phyloP scores from a whole-genome alignment of 163 green algal genomes.

The Coccomyxa subellipsoidea region DNA sequence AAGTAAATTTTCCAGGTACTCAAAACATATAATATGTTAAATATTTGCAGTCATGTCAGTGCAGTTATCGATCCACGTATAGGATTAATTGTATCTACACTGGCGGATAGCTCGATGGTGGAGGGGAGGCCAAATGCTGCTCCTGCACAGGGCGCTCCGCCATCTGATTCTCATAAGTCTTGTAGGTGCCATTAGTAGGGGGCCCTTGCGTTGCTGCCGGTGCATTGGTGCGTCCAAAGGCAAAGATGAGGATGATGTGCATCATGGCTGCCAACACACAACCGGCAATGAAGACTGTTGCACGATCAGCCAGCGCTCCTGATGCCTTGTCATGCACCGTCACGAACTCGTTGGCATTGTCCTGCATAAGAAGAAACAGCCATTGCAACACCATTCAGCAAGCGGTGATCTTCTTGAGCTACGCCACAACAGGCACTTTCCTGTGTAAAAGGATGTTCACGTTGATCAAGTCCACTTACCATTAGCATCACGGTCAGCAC shows the following conservation, averaged over 20 bases:
- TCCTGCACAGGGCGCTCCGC: neutral
- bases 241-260: neutral
- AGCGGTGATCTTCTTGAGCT: too few species aligned
- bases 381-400: too few species aligned
- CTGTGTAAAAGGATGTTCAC: too few species aligned
- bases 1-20: too few species aligned
- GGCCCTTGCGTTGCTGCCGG: neutral
- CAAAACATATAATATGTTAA: too few species aligned
- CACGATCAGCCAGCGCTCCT: neutral
- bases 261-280: neutral
- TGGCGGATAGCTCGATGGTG: neutral
- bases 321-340: neutral
- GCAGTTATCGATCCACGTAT: too few species aligned
- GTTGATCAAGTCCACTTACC: too few species aligned
- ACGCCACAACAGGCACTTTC: too few species aligned
- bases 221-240: neutral
- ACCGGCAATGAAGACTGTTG: neutral
- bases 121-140: neutral
- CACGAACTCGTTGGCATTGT: neutral
- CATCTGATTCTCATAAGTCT: neutral
- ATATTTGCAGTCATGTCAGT: too few species aligned
- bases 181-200: neutral
- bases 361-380: neutral
- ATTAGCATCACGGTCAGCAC: neutral
- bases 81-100: neutral